Base-by-base conservation (phyloP, 2,329 filamentous ascomycete species). In the Leptographium galeiforme region DNA sequence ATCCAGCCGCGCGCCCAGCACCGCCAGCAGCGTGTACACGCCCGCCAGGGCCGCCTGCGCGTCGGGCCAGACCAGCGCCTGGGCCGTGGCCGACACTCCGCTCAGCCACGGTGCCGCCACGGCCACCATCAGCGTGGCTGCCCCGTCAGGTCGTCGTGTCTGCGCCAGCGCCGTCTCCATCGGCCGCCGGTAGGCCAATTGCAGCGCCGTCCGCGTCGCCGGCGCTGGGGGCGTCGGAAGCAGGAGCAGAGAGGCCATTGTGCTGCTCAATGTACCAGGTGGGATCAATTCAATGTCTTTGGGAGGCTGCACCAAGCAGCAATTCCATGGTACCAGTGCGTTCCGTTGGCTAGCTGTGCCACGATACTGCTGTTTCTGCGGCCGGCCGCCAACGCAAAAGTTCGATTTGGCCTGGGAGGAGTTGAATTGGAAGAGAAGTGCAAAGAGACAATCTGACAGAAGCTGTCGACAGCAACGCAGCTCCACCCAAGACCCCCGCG, bases 1-100 rank as follows among this genome's bases (percentile, higher is more conserved):
- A 48, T 70, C 71, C 48, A 79, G 71, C 58, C 81, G 75, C 13
- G 82, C 79, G 57, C 85, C 88, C n/a, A 88, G 72, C 47, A 82
- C 71, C 38, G 84, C 84, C 53, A 93, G 72, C 50, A 96, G 75
- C 61, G 82, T 82, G 73, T 97, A 97, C 30, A 94, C 64, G 32
- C 79, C 78, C 3, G 86, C 85, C 25, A 96, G 69, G 6, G 91
- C 72, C n/a, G 76, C 73, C 66, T 95, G 89, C 0, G 82, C 77
- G n/a, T 75, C 69, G 38, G 74, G 64, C 76, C 89, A 95, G 18
- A 78, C 71, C 47, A 78, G 70, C 30, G 76, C 71, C 60, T 77
- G 75, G n/a, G 12, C 14, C 0, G 50, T 36, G 8, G 88, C 73
- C 50, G 84, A 71, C 2, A 82, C 78, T 44, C 78, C 77, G 8